A percentile compares a stretch with the other conserved stretches of the same genome.
phyloP scores from a whole-genome alignment of 441 rosid genomes.

The Bocquillonia castaneifolia region DNA sequence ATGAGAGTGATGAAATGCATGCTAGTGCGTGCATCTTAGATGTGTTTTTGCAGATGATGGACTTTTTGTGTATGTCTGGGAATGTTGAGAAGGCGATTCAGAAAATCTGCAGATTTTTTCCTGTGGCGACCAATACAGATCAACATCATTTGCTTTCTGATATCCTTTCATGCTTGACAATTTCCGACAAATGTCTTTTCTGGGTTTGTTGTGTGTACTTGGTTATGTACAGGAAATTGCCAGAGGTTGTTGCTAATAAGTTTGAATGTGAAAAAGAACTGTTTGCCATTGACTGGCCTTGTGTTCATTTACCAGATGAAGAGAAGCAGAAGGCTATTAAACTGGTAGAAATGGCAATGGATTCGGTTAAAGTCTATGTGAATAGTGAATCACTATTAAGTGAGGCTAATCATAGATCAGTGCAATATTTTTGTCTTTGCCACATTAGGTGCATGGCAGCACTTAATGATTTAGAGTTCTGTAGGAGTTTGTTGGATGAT shows the following conservation, averaged over 20 bases:
- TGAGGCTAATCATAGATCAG: conserved; percentile 31
- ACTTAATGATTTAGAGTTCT: conserved; percentile 42
- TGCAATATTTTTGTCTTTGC: conserved; percentile 51
- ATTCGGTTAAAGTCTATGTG: conserved; percentile 30
- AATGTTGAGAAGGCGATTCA: conserved; percentile 57
- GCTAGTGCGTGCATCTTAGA: conserved; percentile 84
- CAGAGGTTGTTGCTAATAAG: conserved; percentile 49
- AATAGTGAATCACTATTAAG: conserved; percentile 25
- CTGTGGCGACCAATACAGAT: conserved; percentile 44
- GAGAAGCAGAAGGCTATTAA: conserved; percentile 47
- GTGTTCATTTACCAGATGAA: conserved; percentile 37
- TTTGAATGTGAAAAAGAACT: conserved; percentile 69
- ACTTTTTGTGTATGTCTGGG: conserved; percentile 74
- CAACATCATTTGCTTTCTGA: conserved; percentile 66
- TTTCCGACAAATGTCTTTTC: conserved; percentile 91
- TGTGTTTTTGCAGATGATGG: conserved; percentile 83
- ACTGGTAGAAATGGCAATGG: conserved; percentile 44
- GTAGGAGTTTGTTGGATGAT: conserved; percentile 47
- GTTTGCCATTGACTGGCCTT: conserved; percentile 60
- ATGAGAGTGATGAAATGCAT: conserved; percentile 35
- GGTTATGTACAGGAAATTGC: conserved; percentile 86
- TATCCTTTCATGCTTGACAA: conserved; percentile 76
- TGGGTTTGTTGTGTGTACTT: conserved; percentile 99
- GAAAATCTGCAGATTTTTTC: conserved; percentile 42
- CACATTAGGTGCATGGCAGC: conserved; percentile 57